Base-by-base conservation (phyloP, 305 asterid species). In the Caryopteris hybrid region DNA sequence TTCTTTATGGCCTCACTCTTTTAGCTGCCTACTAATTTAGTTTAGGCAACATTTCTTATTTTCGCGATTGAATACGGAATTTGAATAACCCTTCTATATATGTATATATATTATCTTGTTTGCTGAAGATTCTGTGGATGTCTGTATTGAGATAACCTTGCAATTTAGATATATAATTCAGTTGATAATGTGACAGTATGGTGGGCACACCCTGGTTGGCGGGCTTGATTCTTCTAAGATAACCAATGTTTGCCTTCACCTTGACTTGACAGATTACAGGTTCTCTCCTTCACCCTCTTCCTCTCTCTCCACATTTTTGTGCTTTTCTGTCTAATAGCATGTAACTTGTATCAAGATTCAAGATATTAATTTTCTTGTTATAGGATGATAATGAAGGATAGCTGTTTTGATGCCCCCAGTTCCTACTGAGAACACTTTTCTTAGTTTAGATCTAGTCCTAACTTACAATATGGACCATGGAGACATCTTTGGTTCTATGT, bases 211-310 rank as follows among this genome's bases (percentile, higher is more conserved):
- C 41, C 23, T 73, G 56, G 25, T 69, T 58, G 74, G 61, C 20
- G 71, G 76, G 58, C 58, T 56, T 69, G 80, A 71, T 78, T 68
- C 91, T 55, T 50, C 71, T 63, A 78, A 73, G 71, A 86, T 82
- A 74, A 68, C 77, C 20, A 72, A 54, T 45, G 88, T 81, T 58
- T 78, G 85, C 75, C 88, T 93, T 79, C 95, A 79, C 69, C 96
- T 93, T 76, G 99, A 97, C 72, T 76, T 90, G 84, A 93, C 99
- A 12, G 96, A 93, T 80, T 93, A 90, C 78, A 90, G 96, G 99
- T 90, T 78, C 72, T n/a, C 60, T 66, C 39, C 68, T 70, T 55
- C 59, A 65, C 73, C 14, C 6, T 66, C 67, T 68, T 21, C 45
- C 27, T 10, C 68, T 17, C 29, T 36, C 11, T 36, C 11, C 60